phyloP scores from a whole-genome alignment of 2,329 filamentous ascomycete genomes.

The Hypocreales sp. region DNA sequence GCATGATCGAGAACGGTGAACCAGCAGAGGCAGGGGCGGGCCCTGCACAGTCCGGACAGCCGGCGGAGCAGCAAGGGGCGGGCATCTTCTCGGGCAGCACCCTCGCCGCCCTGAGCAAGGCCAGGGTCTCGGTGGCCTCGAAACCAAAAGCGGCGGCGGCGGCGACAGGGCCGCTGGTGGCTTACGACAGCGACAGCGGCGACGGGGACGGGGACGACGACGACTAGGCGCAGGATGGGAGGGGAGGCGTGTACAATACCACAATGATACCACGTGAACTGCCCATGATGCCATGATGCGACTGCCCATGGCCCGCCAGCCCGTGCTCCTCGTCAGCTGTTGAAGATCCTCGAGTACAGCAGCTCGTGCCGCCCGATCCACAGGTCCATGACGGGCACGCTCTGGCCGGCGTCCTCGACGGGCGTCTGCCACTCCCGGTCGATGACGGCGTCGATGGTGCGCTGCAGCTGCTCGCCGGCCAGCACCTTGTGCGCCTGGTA shows the following conservation, averaged over 20 bases:
- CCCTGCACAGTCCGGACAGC: conserved; percentile 13
- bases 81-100: conserved; percentile 76
- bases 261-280: conserved; percentile 14
- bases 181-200: conserved; percentile 83
- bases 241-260: conserved; percentile 7
- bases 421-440: conserved; percentile 40
- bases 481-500: conserved; percentile 66
- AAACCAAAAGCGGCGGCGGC: conserved; percentile 36
- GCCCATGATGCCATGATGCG: conserved; percentile 2
- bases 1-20: conserved; percentile 43
- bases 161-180: conserved; percentile 60
- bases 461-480: conserved; percentile 42
- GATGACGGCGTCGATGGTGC: conserved; percentile 40
- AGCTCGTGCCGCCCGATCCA: conserved; percentile 75
- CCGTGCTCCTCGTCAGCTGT: conserved; percentile 46
- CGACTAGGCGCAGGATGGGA: conserved; percentile 16
- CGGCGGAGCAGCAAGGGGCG: conserved; percentile 20
- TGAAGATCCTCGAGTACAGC: conserved; percentile 75
- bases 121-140: conserved; percentile 36
- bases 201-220: too few relatives aligned
- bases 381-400: conserved; percentile 62
- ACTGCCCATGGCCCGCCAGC: too few relatives aligned
- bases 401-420: conserved; percentile 57
- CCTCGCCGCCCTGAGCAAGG: conserved; percentile 56
- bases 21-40: conserved; percentile 22